Conservation (phyloP, 129 eudicot genomes). For the Daucus carota region DH1_v3.0 NC_030388.2:32345001-32345500, state of each 20-base stretch:
- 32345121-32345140: no score
- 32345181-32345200: neutral
- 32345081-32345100: no score
- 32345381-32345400: neutral
- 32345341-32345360: neutral
- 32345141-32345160: no score
- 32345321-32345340: neutral
- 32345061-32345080: no score
- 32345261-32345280: neutral
- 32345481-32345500: neutral
- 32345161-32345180: no score
- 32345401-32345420: neutral
- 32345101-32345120: no score
- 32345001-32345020: no score
- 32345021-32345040: no score
- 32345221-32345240: no score
- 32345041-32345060: no score
- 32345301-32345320: neutral
- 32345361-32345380: neutral
- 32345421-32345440: neutral
- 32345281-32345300: neutral
- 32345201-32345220: neutral
- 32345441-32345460: conserved; percentile 2
- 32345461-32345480: neutral
- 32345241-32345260: neutral